These are phyloP conservation scores for Sugiyamaella novakii DNA, from an alignment of 1,139 yeast species.

Conservation along the genomic window DNA sequence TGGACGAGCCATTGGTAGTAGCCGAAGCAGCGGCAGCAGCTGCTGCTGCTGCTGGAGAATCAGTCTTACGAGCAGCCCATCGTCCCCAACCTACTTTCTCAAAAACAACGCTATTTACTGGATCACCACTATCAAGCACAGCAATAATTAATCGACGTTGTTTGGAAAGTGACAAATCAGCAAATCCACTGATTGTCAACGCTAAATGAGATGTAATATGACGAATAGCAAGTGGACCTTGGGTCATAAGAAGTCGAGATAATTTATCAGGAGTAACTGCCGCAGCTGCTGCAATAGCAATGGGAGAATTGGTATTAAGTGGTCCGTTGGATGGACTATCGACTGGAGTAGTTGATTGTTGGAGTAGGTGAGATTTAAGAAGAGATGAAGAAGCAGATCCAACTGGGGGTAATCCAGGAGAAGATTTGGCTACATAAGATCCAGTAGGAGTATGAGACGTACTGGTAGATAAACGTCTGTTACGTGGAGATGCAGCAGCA, in stretches of 20 bases:
- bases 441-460: slow-evolving; percentile 24
- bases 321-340: slow-evolving; percentile 33
- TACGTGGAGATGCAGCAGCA: slow-evolving; percentile 15
- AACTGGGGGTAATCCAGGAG: slow-evolving; percentile 18
- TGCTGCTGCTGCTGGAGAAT: slow-evolving; percentile 29
- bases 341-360: slow-evolving; percentile 14
- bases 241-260: slow-evolving; percentile 64
- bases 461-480: slow-evolving; percentile 23
- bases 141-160: slow-evolving; percentile 89
- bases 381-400: slow-evolving; percentile 16
- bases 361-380: slow-evolving; percentile 13
- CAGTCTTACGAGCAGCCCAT: slow-evolving; percentile 78
- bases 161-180: slow-evolving; percentile 76
- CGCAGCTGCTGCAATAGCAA: slow-evolving; percentile 85
- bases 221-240: slow-evolving; percentile 90
- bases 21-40: slow-evolving; percentile 17
- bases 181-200: slow-evolving; percentile 75
- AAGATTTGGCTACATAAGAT: slow-evolving; percentile 22
- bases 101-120: slow-evolving; percentile 65
- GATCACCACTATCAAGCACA: slow-evolving; percentile 75
- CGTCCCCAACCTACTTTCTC: slow-evolving; percentile 99
- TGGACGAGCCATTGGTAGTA: slow-evolving; percentile 23
- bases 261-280: slow-evolving; percentile 80
- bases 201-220: slow-evolving; percentile 82
- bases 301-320: slow-evolving; percentile 77